These are phyloP conservation scores for Leptographium wingfieldii DNA, from an alignment of 2,329 filamentous ascomycete genomes.

Conservation along the genomic window DNA sequence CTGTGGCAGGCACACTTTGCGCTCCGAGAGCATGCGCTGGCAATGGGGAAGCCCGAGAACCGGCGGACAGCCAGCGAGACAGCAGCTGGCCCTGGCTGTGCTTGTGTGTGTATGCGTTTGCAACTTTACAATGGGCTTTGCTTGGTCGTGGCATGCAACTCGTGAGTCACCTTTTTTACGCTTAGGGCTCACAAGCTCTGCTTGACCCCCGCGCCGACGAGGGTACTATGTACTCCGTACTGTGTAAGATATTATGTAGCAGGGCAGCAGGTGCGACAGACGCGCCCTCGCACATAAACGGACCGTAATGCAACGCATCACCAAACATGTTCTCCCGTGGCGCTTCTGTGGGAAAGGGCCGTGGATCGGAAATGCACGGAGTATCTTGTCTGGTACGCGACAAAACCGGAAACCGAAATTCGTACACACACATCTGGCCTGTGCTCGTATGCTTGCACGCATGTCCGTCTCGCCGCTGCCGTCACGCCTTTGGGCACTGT, in stretches of 20 bases:
- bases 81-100: background rate
- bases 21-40: background rate
- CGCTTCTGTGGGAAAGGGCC: too few species aligned
- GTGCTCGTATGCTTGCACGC: too few species aligned
- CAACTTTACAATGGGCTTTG: background rate
- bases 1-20: background rate
- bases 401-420: too few species aligned
- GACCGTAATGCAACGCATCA: background rate
- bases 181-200: background rate
- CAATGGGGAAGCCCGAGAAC: background rate
- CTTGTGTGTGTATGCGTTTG: background rate
- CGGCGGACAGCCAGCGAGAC: background rate
- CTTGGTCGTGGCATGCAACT: background rate
- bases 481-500: too few species aligned
- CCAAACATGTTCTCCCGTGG: background rate
- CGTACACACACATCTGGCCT: too few species aligned
- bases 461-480: too few species aligned
- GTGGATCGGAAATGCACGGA: background rate
- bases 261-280: background rate
- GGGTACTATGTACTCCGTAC: too few species aligned
- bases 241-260: too few species aligned
- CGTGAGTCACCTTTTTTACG: background rate
- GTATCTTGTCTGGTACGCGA: background rate
- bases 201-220: background rate
- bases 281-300: background rate